These are phyloP conservation scores for Galerina sulciceps DNA, from an alignment of 768 basidiomycete genomes.

Conservation along the genomic window DNA sequence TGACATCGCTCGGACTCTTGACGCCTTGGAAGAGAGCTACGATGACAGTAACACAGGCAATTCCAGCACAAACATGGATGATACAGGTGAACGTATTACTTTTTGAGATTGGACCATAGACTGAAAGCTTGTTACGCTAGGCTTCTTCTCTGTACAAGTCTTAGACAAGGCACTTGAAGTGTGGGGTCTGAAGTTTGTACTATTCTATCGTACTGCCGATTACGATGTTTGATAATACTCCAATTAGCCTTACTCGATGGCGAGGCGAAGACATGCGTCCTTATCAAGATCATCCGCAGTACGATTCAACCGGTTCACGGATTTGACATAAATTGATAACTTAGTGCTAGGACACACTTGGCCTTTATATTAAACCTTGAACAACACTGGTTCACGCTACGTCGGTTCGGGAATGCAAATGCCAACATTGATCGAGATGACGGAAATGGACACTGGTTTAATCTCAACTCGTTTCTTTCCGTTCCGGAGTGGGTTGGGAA, in stretches of 20 bases:
- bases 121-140: conserved; percentile 37
- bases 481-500: conserved; percentile 84
- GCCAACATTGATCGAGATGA: conserved; percentile 44
- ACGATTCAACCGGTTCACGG: conserved; percentile 27
- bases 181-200: conserved; percentile 76
- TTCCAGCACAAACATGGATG: conserved; percentile 85
- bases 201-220: conserved; percentile 1
- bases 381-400: conserved; percentile 89
- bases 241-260: conserved; percentile 77
- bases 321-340: background rate
- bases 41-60: conserved; percentile 46
- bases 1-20: conserved; percentile 69
- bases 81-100: conserved; percentile 60
- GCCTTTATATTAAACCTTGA: conserved; percentile 88
- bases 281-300: conserved; percentile 82
- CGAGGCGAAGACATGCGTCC: conserved; percentile 80
- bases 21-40: conserved; percentile 66
- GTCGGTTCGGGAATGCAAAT: conserved; percentile 70
- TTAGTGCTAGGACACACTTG: conserved; percentile 64
- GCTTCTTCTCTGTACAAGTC: conserved; percentile 93
- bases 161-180: conserved; percentile 83
- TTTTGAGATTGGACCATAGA: background rate
- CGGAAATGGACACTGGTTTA: conserved; percentile 81
- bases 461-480: conserved; percentile 77
- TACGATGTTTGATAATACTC: conserved; percentile 2